Percentiles rank a stretch among this genome's conserved stretches.
These are phyloP conservation scores for Lanmaoa rubissima DNA, from an alignment of 768 basidiomycete species.

Conservation along the genomic window DNA sequence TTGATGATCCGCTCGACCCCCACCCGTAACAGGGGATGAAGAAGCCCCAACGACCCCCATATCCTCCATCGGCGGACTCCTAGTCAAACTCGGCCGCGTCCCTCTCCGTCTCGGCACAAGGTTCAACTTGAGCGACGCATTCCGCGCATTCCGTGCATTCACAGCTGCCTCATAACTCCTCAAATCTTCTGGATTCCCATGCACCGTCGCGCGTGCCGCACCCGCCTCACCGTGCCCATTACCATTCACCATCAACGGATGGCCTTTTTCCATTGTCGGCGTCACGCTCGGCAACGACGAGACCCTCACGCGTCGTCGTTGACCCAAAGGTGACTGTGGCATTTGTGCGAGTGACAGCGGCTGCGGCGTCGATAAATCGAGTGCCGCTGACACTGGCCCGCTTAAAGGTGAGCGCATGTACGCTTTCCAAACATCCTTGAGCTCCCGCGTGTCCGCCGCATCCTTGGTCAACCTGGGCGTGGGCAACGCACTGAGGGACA, in stretches of 20 bases:
- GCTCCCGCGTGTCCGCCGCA: constrained; percentile 42
- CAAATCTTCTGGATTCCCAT: constrained; percentile 58
- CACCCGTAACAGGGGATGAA: background rate
- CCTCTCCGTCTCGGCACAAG: constrained; percentile 44
- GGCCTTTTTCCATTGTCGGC: constrained; percentile 40
- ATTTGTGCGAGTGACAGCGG: constrained; percentile 14
- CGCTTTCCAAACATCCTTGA: constrained; percentile 72
- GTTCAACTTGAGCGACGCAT: constrained; percentile 57
- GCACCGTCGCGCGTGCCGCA: constrained; percentile 39
- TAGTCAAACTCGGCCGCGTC: constrained; percentile 17
- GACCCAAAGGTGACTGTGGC: constrained; percentile 30
- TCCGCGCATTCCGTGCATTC: constrained; percentile 65
- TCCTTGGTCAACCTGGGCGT: constrained; percentile 36
- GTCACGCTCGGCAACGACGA: constrained; percentile 72
- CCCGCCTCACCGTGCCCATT: constrained; percentile 19
- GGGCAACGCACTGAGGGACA: constrained; percentile 29
- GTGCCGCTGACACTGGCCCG: constrained; percentile 25
- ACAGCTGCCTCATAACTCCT: constrained; percentile 75
- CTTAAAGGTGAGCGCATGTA: constrained; percentile 68
- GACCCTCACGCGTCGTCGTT: constrained; percentile 51
- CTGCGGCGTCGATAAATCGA: constrained; percentile 9
- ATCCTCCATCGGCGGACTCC: constrained; percentile 18
- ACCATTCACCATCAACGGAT: constrained; percentile 18
- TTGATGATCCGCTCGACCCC: constrained; percentile 18
- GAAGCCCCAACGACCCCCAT: background rate